Evolutionary conservation across 2,329 filamentous ascomycete species (phyloP).

Genomic region (Aureobasidium lini): DNA sequence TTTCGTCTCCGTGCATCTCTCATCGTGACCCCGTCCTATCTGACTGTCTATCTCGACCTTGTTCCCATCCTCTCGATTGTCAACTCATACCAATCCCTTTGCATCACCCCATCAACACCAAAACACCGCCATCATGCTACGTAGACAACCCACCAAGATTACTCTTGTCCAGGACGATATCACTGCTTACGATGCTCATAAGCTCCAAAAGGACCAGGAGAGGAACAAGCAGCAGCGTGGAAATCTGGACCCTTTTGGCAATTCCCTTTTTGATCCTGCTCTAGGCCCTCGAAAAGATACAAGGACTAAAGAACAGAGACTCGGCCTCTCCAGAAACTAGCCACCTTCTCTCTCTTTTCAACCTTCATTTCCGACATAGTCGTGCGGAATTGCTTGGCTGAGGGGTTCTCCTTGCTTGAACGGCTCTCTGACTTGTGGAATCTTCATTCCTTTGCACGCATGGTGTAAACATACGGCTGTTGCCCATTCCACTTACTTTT

Average conservation of each 20-base stretch:
- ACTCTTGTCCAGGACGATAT: conserved; percentile 29
- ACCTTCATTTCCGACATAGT: not conserved
- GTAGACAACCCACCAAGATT: conserved; percentile 29
- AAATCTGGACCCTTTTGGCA: conserved; percentile 12
- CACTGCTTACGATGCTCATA: conserved; percentile 26
- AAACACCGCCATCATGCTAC: conserved; percentile 23
- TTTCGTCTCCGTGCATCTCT: too few species aligned
- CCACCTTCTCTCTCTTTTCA: not conserved
- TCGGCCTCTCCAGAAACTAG: conserved; percentile 21
- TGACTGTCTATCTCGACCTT: too few species aligned
- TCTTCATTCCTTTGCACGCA: conserved; percentile 7
- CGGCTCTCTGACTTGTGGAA: not conserved
- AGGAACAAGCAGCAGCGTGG: conserved; percentile 16
- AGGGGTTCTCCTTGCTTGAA: conserved; percentile 1
- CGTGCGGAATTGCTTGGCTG: not conserved
- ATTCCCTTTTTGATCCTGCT: conserved; percentile 13
- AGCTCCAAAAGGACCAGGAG: conserved; percentile 23
- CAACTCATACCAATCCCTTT: too few species aligned
- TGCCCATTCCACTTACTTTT: not conserved
- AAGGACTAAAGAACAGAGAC: conserved; percentile 24
- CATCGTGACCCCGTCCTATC: too few species aligned
- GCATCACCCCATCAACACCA: not conserved
- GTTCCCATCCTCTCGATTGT: too few species aligned
- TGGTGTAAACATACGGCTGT: not conserved
- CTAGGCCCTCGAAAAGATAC: conserved; percentile 21